A percentile compares a stretch with the other conserved stretches of the same genome.
Evolutionary conservation across 2,329 filamentous ascomycete genomes (phyloP).

Genomic region (Sporothrix phasma): DNA sequence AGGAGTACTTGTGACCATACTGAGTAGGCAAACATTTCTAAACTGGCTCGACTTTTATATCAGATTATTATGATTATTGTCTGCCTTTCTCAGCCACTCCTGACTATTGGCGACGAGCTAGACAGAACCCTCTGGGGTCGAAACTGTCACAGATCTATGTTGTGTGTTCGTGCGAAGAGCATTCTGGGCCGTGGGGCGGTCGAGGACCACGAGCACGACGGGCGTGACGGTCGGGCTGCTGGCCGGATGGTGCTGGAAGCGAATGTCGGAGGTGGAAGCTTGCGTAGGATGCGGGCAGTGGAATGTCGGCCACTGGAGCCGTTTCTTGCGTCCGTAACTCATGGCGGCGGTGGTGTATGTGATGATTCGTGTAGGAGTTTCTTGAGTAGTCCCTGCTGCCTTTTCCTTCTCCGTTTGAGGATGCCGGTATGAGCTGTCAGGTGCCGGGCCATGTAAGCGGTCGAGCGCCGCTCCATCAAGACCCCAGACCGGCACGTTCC

Average conservation of each 20-base stretch:
- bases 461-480: too few species aligned
- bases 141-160: too few species aligned
- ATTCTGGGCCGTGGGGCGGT: conserved; percentile 57
- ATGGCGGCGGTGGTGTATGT: not conserved
- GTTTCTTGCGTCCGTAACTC: conserved; percentile 7
- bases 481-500: conserved; percentile 7
- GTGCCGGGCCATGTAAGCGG: too few species aligned
- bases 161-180: conserved; percentile 59
- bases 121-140: too few species aligned
- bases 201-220: conserved; percentile 52
- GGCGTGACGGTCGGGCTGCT: conserved; percentile 46
- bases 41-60: too few species aligned
- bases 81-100: too few species aligned
- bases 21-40: too few species aligned
- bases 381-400: not conserved
- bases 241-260: conserved; percentile 39
- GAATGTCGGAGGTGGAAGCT: conserved; percentile 34
- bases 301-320: not conserved
- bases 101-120: too few species aligned
- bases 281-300: conserved; percentile 28
- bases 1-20: too few species aligned
- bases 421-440: too few species aligned
- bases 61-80: too few species aligned
- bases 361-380: not conserved
- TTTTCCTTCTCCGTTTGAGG: too few species aligned